These are phyloP conservation scores for Boletus rufocinnamomeus DNA, from an alignment of 768 basidiomycete species.

Conservation along the genomic window DNA sequence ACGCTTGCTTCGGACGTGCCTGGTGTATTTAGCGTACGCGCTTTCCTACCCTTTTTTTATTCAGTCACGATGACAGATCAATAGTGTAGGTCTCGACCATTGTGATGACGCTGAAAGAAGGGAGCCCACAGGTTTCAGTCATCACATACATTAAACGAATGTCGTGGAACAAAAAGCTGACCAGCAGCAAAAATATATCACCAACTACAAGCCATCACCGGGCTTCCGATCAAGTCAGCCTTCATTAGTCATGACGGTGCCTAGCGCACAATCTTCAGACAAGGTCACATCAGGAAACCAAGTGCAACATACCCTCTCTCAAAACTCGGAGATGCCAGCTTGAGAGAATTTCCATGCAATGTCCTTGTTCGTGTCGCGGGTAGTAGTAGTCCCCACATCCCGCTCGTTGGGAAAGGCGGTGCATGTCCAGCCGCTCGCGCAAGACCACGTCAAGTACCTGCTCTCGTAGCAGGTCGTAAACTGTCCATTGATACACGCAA, in stretches of 20 bases:
- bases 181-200: conserved; percentile 18
- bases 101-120: no score
- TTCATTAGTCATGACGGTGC: not conserved
- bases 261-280: not conserved
- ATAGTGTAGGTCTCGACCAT: no score
- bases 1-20: no score
- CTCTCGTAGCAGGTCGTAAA: conserved; percentile 20
- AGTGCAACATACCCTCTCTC: conserved; percentile 7
- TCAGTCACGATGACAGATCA: no score
- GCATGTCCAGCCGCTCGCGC: conserved; percentile 19
- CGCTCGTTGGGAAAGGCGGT: conserved; percentile 30
- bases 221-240: conserved; percentile 7
- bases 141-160: conserved; percentile 13
- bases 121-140: not conserved
- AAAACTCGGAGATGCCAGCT: conserved; percentile 22
- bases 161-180: conserved; percentile 7
- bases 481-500: conserved; percentile 23
- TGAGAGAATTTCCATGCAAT: conserved; percentile 23
- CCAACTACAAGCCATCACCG: conserved; percentile 11
- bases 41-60: no score
- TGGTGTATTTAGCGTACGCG: no score
- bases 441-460: conserved; percentile 16
- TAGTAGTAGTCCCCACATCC: conserved; percentile 20
- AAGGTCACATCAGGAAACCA: not conserved
- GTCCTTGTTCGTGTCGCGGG: conserved; percentile 17